These are phyloP conservation scores for Phaeotremella skinneri DNA, from an alignment of 768 basidiomycete genomes.

Conservation along the genomic window DNA sequence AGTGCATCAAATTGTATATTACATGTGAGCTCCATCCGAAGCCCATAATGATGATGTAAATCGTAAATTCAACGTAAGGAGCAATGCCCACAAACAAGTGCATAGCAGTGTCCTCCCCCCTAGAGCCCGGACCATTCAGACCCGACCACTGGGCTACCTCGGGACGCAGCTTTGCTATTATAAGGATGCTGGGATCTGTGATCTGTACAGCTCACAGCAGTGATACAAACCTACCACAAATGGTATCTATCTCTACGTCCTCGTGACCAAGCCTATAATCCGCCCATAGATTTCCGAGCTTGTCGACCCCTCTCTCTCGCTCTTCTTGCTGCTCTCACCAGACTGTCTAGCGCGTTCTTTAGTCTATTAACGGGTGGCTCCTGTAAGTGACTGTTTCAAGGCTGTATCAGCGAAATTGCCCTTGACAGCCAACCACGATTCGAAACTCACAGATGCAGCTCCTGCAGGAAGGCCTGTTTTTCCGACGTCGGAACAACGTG, in stretches of 20 bases:
- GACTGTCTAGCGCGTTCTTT: conserved; percentile 31
- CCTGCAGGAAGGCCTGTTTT: conserved; percentile 69
- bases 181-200: too few relatives aligned
- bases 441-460: conserved; percentile 68
- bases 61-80: too few relatives aligned
- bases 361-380: conserved; percentile 10
- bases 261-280: background rate
- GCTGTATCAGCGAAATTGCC: background rate
- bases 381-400: conserved; percentile 21
- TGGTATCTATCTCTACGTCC: background rate
- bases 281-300: conserved; percentile 37
- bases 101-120: too few relatives aligned
- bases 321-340: conserved; percentile 38
- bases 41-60: too few relatives aligned
- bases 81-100: too few relatives aligned
- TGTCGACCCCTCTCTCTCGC: conserved; percentile 43
- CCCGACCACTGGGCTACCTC: too few relatives aligned
- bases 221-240: background rate
- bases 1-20: too few relatives aligned
- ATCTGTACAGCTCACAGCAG: too few relatives aligned
- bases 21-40: too few relatives aligned
- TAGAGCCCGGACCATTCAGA: too few relatives aligned
- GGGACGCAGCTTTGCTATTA: too few relatives aligned
- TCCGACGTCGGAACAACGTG: conserved; percentile 62
- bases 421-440: background rate